Conservation (phyloP, 345 rosid genomes). For the Populus alba region DNA sequence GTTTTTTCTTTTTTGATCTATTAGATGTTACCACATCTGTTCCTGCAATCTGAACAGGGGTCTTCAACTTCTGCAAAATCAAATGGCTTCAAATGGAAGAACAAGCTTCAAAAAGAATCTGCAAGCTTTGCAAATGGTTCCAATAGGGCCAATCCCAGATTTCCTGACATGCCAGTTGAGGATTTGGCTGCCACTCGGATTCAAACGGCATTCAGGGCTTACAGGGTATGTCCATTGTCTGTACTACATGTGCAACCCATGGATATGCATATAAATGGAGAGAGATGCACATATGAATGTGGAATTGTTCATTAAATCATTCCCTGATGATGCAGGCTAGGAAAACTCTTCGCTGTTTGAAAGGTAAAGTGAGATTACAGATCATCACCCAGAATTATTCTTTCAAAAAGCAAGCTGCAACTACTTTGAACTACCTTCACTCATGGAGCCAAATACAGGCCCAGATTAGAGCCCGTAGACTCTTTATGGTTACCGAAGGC, state of each 20-base stretch:
- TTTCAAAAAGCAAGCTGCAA: conserved; percentile 59
- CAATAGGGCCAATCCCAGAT: background rate
- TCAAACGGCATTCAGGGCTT: conserved; percentile 68
- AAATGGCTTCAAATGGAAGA: conserved; percentile 64
- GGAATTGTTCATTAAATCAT: conserved; percentile 6
- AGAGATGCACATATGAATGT: conserved; percentile 1
- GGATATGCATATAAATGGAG: background rate
- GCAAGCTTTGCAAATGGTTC: conserved; percentile 8
- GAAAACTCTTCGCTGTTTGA: conserved; percentile 57
- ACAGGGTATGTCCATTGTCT: conserved; percentile 42
- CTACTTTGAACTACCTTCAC: conserved; percentile 67
- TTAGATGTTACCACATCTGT: background rate
- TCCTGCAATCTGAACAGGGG: conserved; percentile 38
- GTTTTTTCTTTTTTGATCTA: background rate
- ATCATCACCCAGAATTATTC: conserved; percentile 39
- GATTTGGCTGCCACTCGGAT: conserved; percentile 31
- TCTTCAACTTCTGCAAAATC: conserved; percentile 50
- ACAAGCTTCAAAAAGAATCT: conserved; percentile 25
- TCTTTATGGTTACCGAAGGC: conserved; percentile 76
- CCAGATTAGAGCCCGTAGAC: conserved; percentile 65
- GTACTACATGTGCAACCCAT: background rate
- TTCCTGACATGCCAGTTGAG: conserved; percentile 20
- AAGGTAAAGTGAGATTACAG: conserved; percentile 60
- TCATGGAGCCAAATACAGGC: conserved; percentile 80
- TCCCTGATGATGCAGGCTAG: conserved; percentile 57